Evolutionary conservation across 768 basidiomycete species (phyloP).

Genomic region (Tephrocybe sp.): DNA sequence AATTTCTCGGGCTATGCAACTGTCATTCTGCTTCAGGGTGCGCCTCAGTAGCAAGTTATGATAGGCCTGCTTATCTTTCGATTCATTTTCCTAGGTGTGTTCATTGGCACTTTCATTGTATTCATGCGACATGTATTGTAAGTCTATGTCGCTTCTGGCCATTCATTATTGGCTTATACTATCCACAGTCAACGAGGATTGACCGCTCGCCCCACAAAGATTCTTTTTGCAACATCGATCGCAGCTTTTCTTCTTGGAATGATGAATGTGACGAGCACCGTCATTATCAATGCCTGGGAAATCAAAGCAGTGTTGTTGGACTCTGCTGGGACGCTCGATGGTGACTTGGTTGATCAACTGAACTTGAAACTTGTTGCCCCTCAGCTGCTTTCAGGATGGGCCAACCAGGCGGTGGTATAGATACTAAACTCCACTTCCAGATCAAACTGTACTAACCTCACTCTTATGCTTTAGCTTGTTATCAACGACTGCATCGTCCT

Average conservation of each 20-base stretch:
- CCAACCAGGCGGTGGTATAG: neutral
- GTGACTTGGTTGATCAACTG: neutral
- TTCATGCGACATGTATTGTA: neutral
- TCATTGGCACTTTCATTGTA: neutral
- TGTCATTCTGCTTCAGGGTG: neutral
- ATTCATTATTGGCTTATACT: neutral
- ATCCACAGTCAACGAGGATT: neutral
- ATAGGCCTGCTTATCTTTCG: neutral
- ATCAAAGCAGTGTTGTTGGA: neutral
- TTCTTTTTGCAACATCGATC: neutral
- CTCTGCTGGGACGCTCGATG: neutral
- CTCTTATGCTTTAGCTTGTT: neutral
- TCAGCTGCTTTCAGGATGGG: neutral
- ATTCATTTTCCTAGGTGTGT: neutral
- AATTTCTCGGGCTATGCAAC: neutral
- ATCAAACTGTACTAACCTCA: neutral
- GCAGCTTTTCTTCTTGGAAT: neutral
- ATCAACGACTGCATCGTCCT: conserved; percentile 1
- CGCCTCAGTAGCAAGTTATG: too few species aligned
- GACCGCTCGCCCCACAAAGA: neutral
- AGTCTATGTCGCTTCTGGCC: neutral
- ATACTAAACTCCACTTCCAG: neutral
- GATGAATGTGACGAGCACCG: neutral
- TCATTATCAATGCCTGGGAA: neutral
- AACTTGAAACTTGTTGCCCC: neutral